phyloP scores from a whole-genome alignment of 2,329 filamentous ascomycete genomes.

The Achaetomium macrosporum region DNA sequence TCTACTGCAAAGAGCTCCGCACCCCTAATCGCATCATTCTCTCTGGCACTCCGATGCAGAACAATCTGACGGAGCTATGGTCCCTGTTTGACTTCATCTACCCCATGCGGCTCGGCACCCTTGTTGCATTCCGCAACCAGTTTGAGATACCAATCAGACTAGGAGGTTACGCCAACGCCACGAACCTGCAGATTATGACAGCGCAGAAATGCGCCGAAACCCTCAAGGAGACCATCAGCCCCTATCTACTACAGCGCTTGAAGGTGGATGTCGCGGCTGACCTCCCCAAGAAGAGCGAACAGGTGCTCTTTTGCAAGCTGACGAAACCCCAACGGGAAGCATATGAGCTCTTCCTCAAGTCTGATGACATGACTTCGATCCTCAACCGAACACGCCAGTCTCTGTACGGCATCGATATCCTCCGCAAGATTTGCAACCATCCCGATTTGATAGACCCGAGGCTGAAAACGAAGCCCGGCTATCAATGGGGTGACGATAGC shows the following conservation, averaged over 20 bases:
- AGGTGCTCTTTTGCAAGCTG: slow-evolving; percentile 92
- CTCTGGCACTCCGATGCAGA: slow-evolving; percentile 96
- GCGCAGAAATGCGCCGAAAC: slow-evolving; percentile 92
- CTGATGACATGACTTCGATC: slow-evolving; percentile 81
- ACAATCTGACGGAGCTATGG: slow-evolving; percentile 92
- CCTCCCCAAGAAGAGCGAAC: slow-evolving; percentile 90
- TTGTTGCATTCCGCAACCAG: slow-evolving; percentile 83
- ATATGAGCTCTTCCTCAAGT: slow-evolving; percentile 76
- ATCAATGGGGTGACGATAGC: slow-evolving; percentile 69
- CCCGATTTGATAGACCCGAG: slow-evolving; percentile 73
- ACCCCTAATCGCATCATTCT: slow-evolving; percentile 89
- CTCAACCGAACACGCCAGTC: slow-evolving; percentile 68
- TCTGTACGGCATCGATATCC: slow-evolving; percentile 81
- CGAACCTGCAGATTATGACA: slow-evolving; percentile 88
- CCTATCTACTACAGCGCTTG: slow-evolving; percentile 85
- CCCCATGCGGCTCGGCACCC: slow-evolving; percentile 86
- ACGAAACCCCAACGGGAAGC: slow-evolving; percentile 71
- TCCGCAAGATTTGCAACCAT: slow-evolving; percentile 97
- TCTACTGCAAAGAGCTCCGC: slow-evolving; percentile 88
- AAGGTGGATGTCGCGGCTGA: slow-evolving; percentile 93
- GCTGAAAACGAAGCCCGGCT: slow-evolving; percentile 52
- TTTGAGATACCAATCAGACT: slow-evolving; percentile 92
- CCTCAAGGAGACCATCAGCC: slow-evolving; percentile 86
- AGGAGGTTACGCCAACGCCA: slow-evolving; percentile 92
- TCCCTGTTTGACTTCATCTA: slow-evolving; percentile 97